Evolutionary conservation across 139 green algal genomes (phyloP), one percentile per base, ranked within the genome.

Genomic region (Choricystis sp.): DNA sequence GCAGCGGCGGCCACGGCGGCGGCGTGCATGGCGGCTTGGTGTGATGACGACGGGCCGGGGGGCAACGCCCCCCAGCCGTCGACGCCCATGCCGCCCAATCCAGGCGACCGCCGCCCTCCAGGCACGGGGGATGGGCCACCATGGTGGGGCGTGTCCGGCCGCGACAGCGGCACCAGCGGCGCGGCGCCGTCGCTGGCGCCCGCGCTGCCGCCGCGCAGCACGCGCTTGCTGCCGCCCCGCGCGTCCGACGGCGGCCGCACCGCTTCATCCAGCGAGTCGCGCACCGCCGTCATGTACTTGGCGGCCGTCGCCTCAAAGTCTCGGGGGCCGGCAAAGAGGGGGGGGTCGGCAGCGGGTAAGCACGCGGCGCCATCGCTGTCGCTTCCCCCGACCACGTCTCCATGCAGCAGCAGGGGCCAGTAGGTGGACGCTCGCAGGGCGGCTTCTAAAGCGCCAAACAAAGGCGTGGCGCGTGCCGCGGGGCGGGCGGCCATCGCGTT

Each of bases 401-500:
- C 40, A 52, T 52, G 40, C 40, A 16, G 40, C 9, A 76, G 59
- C 59, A 76, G 29, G 26, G 64, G 59, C 49, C 60, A 72, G 49
- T 77, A 77, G 29, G 40, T 61, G 22, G 62, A 74, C 3, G 25
- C 26, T 3, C 63, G 56, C 48, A 75, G 67, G 19, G 59, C 69
- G 19, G 57, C 27, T 22, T 69, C 59, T 59, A 78, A 31, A 5
- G 68, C 63, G n/a, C 3, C 23, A 48, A 75, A 74, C n/a, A 78
- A 60, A 1, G 60, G 68, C 21, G 52, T 26, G 2, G 31, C 4
- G 21, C 71, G 62, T 24, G 83, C 65, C 2, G 80, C 72, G 25
- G 56, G 26, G 49, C 76, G 72, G 3, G 61, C 28, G 1, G 56
- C 57, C 72, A 85, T 74, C 25, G 78, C 78, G 31, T 85, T 85